Evolutionary conservation across 2,329 filamentous ascomycete genomes (phyloP), one percentile per base, ranked within the genome.

Genomic region (Alternaria infectoria): DNA sequence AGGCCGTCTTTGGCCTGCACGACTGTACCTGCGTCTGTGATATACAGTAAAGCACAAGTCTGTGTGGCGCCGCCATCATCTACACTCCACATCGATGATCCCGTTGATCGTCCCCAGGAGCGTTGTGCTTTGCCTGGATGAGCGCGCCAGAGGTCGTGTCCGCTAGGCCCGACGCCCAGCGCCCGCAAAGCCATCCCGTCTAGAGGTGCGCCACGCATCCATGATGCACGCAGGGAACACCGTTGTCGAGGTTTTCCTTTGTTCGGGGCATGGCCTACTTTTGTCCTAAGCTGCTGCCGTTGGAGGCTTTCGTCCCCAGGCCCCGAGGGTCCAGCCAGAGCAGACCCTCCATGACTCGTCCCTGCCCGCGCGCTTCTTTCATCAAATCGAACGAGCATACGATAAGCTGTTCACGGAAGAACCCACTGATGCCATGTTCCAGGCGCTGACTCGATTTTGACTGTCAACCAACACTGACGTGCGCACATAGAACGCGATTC

Each of bases 131-230:
- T 76, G 62, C 74, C 72, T 58, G 57, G 73, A 71, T 45, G 52
- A 69, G 71, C 57, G 64, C 67, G 65, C 69, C 65, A 72, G 65
- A 71, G 69, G 69, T 74, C 69, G 71, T 71, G 70, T 65, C 75
- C 70, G 70, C 70, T 74, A 71, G 71, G 61, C 65, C 69, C 57
- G 65, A 75, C 75, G 73, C 74, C 69, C 57, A 66, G 74, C 75
- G 71, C 74, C 74, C 70, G 64, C 65, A 68, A 73, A 77, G 75
- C 75, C 74, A 66, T 69, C 73, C 74, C 73, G 71, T 69, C 72
- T 72, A 71, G 70, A 74, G 71, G 69, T 72, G 74, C 74, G 71
- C 60, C 72, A 65, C 54, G 58, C 55, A 70, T 69, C 64, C 59
- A 67, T 67, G 68, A 72, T 74, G 68, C 46, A 63, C 69, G 62